Evolutionary conservation across 2,329 filamentous ascomycete species (phyloP), one percentile per base, ranked within the genome.

Genomic region (Rhexocercosporidium sp.): DNA sequence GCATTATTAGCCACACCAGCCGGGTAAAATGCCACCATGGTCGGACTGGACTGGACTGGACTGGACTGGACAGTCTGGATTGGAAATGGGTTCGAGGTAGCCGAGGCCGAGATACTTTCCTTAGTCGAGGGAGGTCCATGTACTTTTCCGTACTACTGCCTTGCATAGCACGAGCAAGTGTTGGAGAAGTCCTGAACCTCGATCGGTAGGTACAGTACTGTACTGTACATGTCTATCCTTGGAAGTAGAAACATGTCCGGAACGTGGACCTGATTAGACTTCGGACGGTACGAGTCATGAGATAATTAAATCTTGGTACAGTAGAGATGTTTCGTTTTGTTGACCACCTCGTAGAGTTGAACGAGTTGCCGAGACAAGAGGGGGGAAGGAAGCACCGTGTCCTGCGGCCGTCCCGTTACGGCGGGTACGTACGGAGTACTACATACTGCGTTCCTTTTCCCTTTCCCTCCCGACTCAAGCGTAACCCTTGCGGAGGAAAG

Each of bases 21-120:
- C 47, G 47, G 47, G 47, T 51, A 51, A 51, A 51, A 29, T 29
- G n/a, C n/a, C n/a, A n/a, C n/a, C n/a, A n/a, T n/a, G n/a, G n/a
- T n/a, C n/a, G n/a, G n/a, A n/a, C n/a, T n/a, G n/a, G n/a, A n/a
- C n/a, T n/a, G n/a, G n/a, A n/a, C n/a, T n/a, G n/a, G n/a, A n/a
- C n/a, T n/a, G n/a, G n/a, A n/a, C n/a, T n/a, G n/a, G n/a, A n/a
- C n/a, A n/a, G n/a, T n/a, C n/a, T n/a, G n/a, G n/a, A n/a, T n/a
- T n/a, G n/a, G n/a, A n/a, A n/a, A 29, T 51, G 25, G 46, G 11
- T 11, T 11, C 14, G 9, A 27, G 20, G 20, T 14, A 27, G 47
- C 47, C 47, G 47, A 51, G 25, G 47, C 25, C 47, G 47, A 51
- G 11, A 51, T 51, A 18, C n/a, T n/a, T n/a, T n/a, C n/a, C n/a